Evolutionary conservation across 805 yeast genomes (phyloP), one percentile per base, ranked within the genome.

Genomic region (Candida bentonensis): DNA sequence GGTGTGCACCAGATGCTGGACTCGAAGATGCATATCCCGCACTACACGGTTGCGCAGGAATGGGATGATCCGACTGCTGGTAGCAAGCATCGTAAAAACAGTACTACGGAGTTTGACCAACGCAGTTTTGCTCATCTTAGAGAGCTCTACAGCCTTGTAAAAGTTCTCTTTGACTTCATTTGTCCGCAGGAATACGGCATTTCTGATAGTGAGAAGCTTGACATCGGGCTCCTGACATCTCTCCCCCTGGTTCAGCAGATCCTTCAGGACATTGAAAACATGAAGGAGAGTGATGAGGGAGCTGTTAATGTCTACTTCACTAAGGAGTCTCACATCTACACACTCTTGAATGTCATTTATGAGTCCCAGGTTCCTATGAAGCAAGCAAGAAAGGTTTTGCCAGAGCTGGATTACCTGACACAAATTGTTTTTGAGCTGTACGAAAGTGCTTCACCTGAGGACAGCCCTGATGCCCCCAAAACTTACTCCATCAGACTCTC

Each of bases 121-220:
- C 78, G 85, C 1, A 79, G 81, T 44, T 88, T 74, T 60, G 81
- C 82, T 25, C 73, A 85, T 49, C 69, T 92, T 47, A 71, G 97
- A 52, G 98, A 92, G 59, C 71, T 92, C 43, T 92, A 88, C 60
- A 71, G 89, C 50, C 69, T 92, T 45, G 84, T 96, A 0, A 94
- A 92, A 61, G 95, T 92, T 4, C 65, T 92, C 49, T 92, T 92
- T 66, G 99, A 92, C 63, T 92, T 89, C 58, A 87, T 92, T 42
- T 92, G 97, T 63, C 99, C 99, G 7, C 97, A 92, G 62, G 99
- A 92, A 59, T 92, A 92, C 59, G 99, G 99, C 50, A 92, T 92
- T 53, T 86, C 88, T 51, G 95, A 87, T 57, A 80, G 82, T 55
- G 98, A 92, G 62, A 92, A 92, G 59, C 72, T 92, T 48, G 99